Conservation (phyloP, 495 filamentous ascomycete genomes). For the Penicillium cataractarum region DNA sequence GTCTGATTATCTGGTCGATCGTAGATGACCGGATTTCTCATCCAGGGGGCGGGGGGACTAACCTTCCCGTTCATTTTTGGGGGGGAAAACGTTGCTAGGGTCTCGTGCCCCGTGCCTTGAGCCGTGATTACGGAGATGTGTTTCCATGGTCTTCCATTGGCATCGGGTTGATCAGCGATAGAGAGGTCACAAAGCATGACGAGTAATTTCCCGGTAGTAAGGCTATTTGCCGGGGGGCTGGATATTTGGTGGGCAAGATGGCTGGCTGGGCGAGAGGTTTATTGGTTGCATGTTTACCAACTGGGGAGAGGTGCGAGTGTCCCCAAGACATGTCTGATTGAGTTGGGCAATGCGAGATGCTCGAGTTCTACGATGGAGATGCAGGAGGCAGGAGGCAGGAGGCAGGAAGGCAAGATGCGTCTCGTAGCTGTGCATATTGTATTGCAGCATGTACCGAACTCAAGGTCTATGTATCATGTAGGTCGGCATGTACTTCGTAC, state of each 20-base stretch:
- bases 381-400: no score
- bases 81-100: not conserved
- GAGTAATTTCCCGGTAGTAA: slow-evolving; percentile 1
- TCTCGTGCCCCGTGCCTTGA: not conserved
- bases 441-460: not conserved
- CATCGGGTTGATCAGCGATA: not conserved
- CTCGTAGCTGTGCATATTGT: not conserved
- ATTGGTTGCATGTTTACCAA: not conserved
- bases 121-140: not conserved
- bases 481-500: slow-evolving; percentile 11
- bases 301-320: no score
- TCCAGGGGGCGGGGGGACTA: not conserved
- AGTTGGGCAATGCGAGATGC: not conserved
- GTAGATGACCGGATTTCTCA: not conserved
- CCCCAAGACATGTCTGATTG: no score
- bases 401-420: slow-evolving; percentile 10
- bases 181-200: not conserved
- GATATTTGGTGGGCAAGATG: not conserved
- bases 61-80: not conserved
- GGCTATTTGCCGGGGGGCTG: not conserved
- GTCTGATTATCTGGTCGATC: not conserved
- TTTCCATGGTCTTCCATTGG: not conserved
- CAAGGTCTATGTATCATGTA: not conserved
- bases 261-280: not conserved
- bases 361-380: not conserved